Percentiles rank a stretch among this genome's conserved stretches.
These are phyloP conservation scores for Saccharomycopsis oosterbeekiorum DNA, from an alignment of 805 yeast genomes.

Conservation along the genomic window DNA sequence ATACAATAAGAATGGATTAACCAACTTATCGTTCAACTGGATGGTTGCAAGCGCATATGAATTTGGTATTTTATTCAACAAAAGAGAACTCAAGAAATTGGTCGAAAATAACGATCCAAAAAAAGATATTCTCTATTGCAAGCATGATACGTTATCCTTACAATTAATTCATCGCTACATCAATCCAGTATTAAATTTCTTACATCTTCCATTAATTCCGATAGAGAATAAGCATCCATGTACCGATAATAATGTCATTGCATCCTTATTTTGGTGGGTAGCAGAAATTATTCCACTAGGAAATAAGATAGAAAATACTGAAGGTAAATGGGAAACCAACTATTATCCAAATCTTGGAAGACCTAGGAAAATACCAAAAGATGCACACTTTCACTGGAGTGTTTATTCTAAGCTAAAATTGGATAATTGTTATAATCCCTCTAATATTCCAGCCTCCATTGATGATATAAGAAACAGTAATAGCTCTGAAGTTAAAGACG, in stretches of 20 bases:
- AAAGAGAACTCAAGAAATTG: slow-evolving; percentile 32
- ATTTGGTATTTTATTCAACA: slow-evolving; percentile 40
- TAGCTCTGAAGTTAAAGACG: background rate
- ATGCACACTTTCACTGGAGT: slow-evolving; percentile 52
- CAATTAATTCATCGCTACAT: background rate
- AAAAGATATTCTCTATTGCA: slow-evolving; percentile 36
- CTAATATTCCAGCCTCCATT: slow-evolving; percentile 33
- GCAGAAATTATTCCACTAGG: slow-evolving; percentile 54
- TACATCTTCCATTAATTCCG: background rate
- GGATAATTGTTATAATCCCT: slow-evolving; percentile 37
- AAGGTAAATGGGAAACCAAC: slow-evolving; percentile 41
- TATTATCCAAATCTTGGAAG: slow-evolving; percentile 51
- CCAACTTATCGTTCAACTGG: slow-evolving; percentile 52
- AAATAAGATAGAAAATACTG: slow-evolving; percentile 35
- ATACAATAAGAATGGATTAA: slow-evolving; percentile 32
- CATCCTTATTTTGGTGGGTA: slow-evolving; percentile 46
- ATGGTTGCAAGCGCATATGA: slow-evolving; percentile 44
- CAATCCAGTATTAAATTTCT: background rate
- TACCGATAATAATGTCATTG: background rate
- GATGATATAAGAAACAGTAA: background rate
- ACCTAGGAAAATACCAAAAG: slow-evolving; percentile 37
- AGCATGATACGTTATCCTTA: slow-evolving; percentile 41
- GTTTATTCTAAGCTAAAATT: slow-evolving; percentile 44
- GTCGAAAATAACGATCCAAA: slow-evolving; percentile 30
- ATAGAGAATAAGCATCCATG: background rate